Evolutionary conservation across 179 eudicot genomes (phyloP).

Genomic region (Drosera spatulata): DNA sequence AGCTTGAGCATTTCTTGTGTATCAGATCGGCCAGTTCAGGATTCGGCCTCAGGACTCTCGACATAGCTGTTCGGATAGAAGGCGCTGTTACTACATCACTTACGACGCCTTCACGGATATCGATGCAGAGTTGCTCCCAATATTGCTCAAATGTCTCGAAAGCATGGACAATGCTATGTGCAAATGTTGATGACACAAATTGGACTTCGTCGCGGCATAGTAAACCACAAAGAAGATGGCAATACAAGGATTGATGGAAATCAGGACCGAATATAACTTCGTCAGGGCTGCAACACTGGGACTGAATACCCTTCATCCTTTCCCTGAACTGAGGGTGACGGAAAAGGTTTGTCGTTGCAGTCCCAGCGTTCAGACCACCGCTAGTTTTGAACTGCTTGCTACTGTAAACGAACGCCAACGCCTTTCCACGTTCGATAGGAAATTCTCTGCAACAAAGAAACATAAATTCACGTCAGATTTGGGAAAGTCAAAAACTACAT

Average conservation of each 20-base stretch:
- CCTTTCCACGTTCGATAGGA: conserved; percentile 69
- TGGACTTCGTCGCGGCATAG: conserved; percentile 36
- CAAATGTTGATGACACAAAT: conserved; percentile 43
- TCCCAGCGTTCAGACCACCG: conserved; percentile 77
- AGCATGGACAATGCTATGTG: conserved; percentile 47
- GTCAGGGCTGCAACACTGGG: conserved; percentile 63
- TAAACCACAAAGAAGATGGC: conserved; percentile 61
- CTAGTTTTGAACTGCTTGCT: conserved; percentile 77
- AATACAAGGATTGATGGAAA: conserved; percentile 48
- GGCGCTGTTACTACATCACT: conserved; percentile 26
- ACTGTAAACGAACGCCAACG: conserved; percentile 58
- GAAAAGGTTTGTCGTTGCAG: conserved; percentile 80
- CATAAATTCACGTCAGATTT: too few species aligned
- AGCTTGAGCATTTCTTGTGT: conserved; percentile 19
- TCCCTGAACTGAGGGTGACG: conserved; percentile 35
- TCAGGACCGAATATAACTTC: conserved; percentile 49
- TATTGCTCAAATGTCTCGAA: conserved; percentile 37
- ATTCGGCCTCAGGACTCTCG: conserved; percentile 33
- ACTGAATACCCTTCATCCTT: conserved; percentile 48
- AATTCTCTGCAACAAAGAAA: conserved; percentile 37
- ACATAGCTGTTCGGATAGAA: conserved; percentile 28
- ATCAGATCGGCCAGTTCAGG: conserved; percentile 40
- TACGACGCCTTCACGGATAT: conserved; percentile 35
- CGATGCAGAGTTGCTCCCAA: conserved; percentile 48
- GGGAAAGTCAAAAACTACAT: background rate